Evolutionary conservation across 805 yeast species (phyloP).

Genomic region (Wickerhamiella domercqiae): DNA sequence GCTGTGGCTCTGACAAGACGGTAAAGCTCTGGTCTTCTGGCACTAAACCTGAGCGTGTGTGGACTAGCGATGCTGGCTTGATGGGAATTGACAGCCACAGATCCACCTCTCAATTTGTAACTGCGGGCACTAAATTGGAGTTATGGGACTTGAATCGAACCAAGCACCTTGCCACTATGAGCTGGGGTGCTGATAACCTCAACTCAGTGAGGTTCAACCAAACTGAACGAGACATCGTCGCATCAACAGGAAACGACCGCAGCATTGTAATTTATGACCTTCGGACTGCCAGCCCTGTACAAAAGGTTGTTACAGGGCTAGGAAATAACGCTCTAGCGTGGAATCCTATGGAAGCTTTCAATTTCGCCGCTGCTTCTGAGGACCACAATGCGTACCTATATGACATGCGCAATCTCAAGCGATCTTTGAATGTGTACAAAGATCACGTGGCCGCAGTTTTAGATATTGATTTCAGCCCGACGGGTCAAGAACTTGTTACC

Average conservation of each 20-base stretch:
- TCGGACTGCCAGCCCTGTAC: slow-evolving; percentile 82
- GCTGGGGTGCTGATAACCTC: slow-evolving; percentile 96
- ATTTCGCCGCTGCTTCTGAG: slow-evolving; percentile 82
- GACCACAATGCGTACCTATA: slow-evolving; percentile 90
- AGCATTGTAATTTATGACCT: slow-evolving; percentile 81
- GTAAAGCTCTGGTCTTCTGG: slow-evolving; percentile 76
- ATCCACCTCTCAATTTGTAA: slow-evolving; percentile 56
- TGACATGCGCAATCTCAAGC: slow-evolving; percentile 86
- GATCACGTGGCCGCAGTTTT: slow-evolving; percentile 94
- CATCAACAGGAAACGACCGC: slow-evolving; percentile 75
- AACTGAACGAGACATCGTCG: slow-evolving; percentile 77
- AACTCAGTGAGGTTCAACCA: slow-evolving; percentile 71
- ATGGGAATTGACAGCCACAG: slow-evolving; percentile 78
- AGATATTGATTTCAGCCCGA: slow-evolving; percentile 90
- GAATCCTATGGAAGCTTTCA: slow-evolving; percentile 97
- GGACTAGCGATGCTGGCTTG: slow-evolving; percentile 69
- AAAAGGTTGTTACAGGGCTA: slow-evolving; percentile 69
- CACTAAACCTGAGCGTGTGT: slow-evolving; percentile 39
- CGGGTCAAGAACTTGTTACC: slow-evolving; percentile 90
- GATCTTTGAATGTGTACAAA: slow-evolving; percentile 72
- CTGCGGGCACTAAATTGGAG: slow-evolving; percentile 82
- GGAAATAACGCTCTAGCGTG: slow-evolving; percentile 77
- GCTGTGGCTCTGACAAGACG: slow-evolving; percentile 84
- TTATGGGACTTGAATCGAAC: slow-evolving; percentile 84
- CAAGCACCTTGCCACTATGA: slow-evolving; percentile 56